Conservation (phyloP, 1,284 basidiomycete species). For the Pseudomicrostroma phylloplanum region DNA sequence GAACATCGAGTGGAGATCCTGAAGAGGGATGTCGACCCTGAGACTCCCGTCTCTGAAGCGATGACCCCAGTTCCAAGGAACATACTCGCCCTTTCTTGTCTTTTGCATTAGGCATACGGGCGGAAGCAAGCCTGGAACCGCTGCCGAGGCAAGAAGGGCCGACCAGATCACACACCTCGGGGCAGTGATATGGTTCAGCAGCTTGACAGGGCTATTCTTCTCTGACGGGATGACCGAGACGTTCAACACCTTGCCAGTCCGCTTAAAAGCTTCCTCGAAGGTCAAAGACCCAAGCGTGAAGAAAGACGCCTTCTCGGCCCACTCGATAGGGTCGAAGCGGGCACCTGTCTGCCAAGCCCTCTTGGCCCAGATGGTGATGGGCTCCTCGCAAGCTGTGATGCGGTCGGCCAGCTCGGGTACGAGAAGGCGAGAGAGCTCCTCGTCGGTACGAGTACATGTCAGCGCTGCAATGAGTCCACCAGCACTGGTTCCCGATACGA, state of each 20-base stretch:
- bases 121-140: conserved; percentile 41
- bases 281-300: conserved; percentile 92
- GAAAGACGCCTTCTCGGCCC: conserved; percentile 71
- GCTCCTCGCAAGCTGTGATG: conserved; percentile 85
- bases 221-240: conserved; percentile 91
- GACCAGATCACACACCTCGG: conserved; percentile 69
- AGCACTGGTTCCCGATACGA: conserved; percentile 82
- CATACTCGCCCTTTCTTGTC: conserved; percentile 64
- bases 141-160: conserved; percentile 50
- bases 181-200: conserved; percentile 90
- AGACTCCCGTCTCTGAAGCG: conserved; percentile 49
- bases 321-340: conserved; percentile 79
- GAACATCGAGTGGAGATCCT: conserved; percentile 65
- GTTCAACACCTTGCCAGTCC: conserved; percentile 82
- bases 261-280: conserved; percentile 87
- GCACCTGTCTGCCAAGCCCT: conserved; percentile 84
- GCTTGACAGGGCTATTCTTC: conserved; percentile 81
- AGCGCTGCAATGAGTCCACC: conserved; percentile 68
- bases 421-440: conserved; percentile 67
- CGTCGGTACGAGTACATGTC: conserved; percentile 80
- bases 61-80: conserved; percentile 85
- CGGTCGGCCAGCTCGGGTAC: conserved; percentile 61
- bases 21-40: conserved; percentile 83
- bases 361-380: conserved; percentile 60
- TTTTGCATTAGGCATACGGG: conserved; percentile 81